Conservation (phyloP, 139 green algal genomes). For the Yamagishiella unicocca region DNA sequence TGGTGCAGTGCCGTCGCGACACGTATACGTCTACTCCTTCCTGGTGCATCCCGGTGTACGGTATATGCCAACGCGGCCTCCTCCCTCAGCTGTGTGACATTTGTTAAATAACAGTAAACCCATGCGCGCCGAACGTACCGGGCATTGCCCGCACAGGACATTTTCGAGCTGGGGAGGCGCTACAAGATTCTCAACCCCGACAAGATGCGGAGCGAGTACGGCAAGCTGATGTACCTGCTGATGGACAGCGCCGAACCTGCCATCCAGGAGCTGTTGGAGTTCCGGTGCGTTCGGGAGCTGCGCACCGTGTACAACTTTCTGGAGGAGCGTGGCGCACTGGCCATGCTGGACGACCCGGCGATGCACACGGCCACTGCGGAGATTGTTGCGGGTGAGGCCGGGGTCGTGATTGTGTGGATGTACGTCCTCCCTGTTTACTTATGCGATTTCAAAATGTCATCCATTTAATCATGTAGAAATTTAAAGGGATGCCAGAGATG, state of each 20-base stretch:
- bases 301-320: slow-evolving; percentile 86
- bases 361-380: slow-evolving; percentile 86
- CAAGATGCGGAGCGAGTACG: slow-evolving; percentile 94
- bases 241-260: slow-evolving; percentile 77
- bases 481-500: no score
- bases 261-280: slow-evolving; percentile 89
- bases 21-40: no score
- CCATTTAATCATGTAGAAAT: no score
- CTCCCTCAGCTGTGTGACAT: no score
- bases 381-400: slow-evolving; percentile 73
- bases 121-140: no score
- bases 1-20: no score
- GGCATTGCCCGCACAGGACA: slow-evolving; percentile 52
- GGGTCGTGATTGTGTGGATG: no score
- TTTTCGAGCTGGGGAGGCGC: slow-evolving; percentile 91
- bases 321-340: slow-evolving; percentile 70
- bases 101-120: no score
- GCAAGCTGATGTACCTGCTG: slow-evolving; percentile 91
- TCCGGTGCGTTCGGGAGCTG: slow-evolving; percentile 79
- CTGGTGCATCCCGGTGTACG: no score
- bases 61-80: no score
- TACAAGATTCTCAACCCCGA: slow-evolving; percentile 97
- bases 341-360: slow-evolving; percentile 81
- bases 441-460: no score
- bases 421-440: no score